phyloP scores from a whole-genome alignment of 371 early-diverging fungal species.

The Mortierella sp. region DNA sequence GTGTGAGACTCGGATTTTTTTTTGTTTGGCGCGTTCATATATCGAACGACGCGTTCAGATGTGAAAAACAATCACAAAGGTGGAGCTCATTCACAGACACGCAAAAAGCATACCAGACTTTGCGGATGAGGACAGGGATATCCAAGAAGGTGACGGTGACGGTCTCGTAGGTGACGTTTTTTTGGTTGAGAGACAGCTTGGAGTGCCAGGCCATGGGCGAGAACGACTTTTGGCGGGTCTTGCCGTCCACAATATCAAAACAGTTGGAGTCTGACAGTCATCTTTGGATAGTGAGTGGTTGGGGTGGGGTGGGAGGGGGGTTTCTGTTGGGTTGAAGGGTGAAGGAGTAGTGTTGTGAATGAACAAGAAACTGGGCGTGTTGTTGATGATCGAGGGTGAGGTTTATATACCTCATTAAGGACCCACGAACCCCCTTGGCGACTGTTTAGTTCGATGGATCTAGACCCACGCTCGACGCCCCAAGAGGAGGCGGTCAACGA shows the following conservation, averaged over 20 bases:
- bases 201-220: conserved; percentile 39
- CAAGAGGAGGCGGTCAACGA: not conserved
- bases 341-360: not conserved
- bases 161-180: conserved; percentile 28
- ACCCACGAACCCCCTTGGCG: not conserved
- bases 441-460: not conserved
- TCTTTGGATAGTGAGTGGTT: not conserved
- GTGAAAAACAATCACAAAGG: too few species aligned
- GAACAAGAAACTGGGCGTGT: not conserved
- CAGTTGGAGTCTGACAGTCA: conserved; percentile 9
- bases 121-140: conserved; percentile 20
- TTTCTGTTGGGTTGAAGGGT: not conserved
- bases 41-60: too few species aligned
- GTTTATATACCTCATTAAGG: not conserved
- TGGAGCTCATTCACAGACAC: not conserved
- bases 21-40: not conserved
- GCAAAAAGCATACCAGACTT: conserved; percentile 20
- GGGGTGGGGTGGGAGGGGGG: not conserved
- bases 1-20: too few species aligned
- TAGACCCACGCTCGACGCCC: not conserved
- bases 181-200: conserved; percentile 28
- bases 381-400: not conserved
- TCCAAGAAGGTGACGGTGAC: conserved; percentile 33
- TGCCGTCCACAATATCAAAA: conserved; percentile 34
- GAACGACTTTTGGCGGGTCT: conserved; percentile 24